phyloP scores from a whole-genome alignment of 2,329 filamentous ascomycete species.

The Pleoardoris graminearum region DNA sequence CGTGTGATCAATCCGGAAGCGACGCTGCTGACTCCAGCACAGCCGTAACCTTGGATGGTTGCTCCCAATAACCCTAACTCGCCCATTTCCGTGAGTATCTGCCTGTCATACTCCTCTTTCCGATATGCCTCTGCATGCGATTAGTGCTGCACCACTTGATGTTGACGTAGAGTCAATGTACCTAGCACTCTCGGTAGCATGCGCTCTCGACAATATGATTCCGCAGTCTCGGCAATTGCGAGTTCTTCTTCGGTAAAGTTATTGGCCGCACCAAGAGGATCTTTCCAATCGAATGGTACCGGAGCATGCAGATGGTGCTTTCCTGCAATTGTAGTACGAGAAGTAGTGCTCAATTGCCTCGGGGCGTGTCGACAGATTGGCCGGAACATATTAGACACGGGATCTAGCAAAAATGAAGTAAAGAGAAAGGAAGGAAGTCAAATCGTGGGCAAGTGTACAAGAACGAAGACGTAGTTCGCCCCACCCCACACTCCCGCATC shows the following conservation, averaged over 20 bases:
- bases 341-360: conserved; percentile 43
- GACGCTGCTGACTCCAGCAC: conserved; percentile 84
- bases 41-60: conserved; percentile 84
- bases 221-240: conserved; percentile 86
- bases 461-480: conserved; percentile 9
- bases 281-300: conserved; percentile 81
- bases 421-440: conserved; percentile 1
- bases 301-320: conserved; percentile 50
- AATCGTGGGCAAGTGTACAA: not conserved
- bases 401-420: not conserved
- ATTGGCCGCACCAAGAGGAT: conserved; percentile 75
- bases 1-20: conserved; percentile 88
- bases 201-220: conserved; percentile 90
- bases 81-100: conserved; percentile 89
- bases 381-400: conserved; percentile 48
- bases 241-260: conserved; percentile 88
- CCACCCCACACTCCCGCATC: conserved; percentile 12
- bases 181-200: conserved; percentile 83
- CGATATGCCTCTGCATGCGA: conserved; percentile 72
- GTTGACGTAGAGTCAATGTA: conserved; percentile 46
- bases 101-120: conserved; percentile 82
- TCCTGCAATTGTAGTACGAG: conserved; percentile 33
- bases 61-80: conserved; percentile 86
- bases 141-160: conserved; percentile 11
- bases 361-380: conserved; percentile 44